Evolutionary conservation across 2,329 filamentous ascomycete genomes (phyloP), one percentile per base, ranked within the genome.

Genomic region (Fusarium cyanostomum): DNA sequence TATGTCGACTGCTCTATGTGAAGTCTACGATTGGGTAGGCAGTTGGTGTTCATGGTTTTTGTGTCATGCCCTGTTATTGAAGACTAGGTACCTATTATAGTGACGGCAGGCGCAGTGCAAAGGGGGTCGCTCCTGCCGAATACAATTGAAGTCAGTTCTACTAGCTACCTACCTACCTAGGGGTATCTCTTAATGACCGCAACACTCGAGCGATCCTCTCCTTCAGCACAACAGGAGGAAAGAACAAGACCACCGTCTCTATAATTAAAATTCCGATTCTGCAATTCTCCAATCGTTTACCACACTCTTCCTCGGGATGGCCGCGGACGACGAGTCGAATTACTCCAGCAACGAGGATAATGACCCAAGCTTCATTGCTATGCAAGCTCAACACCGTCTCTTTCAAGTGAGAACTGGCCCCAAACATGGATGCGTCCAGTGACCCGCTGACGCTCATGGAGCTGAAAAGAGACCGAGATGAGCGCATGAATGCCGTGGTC

Each of bases 401-500:
- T 27, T 60, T 2, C 59, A 71, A 62, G 74, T 72, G 13, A 43
- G 49, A 24, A 7, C 8, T 13, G 8, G n/a, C n/a, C n/a, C n/a
- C n/a, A n/a, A n/a, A n/a, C n/a, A n/a, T n/a, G n/a, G n/a, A n/a
- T n/a, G n/a, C n/a, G n/a, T n/a, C n/a, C n/a, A n/a, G n/a, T n/a
- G n/a, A n/a, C n/a, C n/a, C n/a, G n/a, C n/a, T n/a, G n/a, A n/a
- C n/a, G n/a, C n/a, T n/a, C n/a, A n/a, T 27, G 27, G 12, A 77
- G 75, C 51, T 77, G 8, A 75, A 72, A 33, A 72, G 55, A 15
- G 64, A 74, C 33, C 71, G 74, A n/a, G 66, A 71, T 33, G 62
- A 68, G 26, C 67, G 61, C 10, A 67, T 73, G 43, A 62, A 59
- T n/a, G 55, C 54, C 3, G 61, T 73, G 15, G 49, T 71, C 3